Base-by-base conservation (phyloP, 768 basidiomycete genomes). In the Tylopilus sp. region DNA sequence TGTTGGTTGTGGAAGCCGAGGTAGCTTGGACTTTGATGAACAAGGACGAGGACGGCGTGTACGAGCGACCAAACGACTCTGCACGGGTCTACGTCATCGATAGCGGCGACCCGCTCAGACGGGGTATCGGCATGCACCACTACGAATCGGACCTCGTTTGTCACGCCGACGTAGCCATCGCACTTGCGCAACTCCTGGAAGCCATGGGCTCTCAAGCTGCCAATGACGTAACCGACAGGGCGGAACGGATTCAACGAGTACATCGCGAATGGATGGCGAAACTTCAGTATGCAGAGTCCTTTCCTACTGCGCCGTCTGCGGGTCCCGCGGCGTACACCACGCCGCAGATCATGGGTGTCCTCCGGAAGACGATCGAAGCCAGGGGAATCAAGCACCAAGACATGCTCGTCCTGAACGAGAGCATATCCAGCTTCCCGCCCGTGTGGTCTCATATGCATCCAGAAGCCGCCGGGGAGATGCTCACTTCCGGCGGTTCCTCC, bases 1-100 rank as follows among this genome's bases (percentile, higher is more conserved):
- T 89, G 17, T 67, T 89, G 11, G 70, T 87, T 16, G 54, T 89
- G n/a, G 86, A 89, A 52, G 75, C 74, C 9, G 84, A 85, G 54
- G 69, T 86, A 0, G 83, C 86, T 0, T 89, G 86, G 83, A 80
- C 85, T 25, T 76, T 81, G 2, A 71, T 63, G 41, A 73, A 78
- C 48, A 76, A 77, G 30, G 70, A 64, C 51, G 66, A 63, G 48
- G 65, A 65, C 4, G 66, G 68, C 5, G 45, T 28, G 28, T 45
- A 53, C 41, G 65, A 67, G 34, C 65, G 67, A 45, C 83, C 85
- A 0, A 60, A 34, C 4, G 55, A 67, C 0, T 64, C 69, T 4
- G 78, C 84, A 0, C 44, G n/a, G 4, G 44, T 45, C 10, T 45
- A 31, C 30, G 29, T 45, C 7, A 31, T 45, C 30, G 44, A 45